phyloP scores from a whole-genome alignment of 73 alveolate genomes.

The Paramecium biaurelia region DNA sequence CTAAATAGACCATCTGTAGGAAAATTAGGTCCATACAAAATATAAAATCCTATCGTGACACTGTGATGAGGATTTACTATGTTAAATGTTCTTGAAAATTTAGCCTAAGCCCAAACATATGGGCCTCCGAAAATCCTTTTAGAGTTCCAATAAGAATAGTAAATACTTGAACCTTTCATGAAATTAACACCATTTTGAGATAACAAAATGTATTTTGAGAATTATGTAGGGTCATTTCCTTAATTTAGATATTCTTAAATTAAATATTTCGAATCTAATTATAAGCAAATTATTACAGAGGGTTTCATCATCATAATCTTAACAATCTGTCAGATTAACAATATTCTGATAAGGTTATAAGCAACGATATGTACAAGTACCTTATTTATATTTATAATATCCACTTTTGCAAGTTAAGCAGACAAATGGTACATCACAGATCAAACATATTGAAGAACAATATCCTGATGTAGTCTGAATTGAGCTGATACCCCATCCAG shows the following conservation, averaged over 20 bases:
- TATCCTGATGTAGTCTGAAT: not conserved
- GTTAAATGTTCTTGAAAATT: not conserved
- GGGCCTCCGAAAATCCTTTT: not conserved
- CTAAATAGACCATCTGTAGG: not conserved
- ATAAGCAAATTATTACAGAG: not conserved
- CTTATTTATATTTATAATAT: not conserved
- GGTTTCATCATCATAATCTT: not conserved
- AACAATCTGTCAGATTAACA: not conserved
- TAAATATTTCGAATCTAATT: not conserved
- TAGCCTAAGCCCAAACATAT: not conserved
- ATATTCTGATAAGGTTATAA: not conserved
- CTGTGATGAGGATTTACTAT: not conserved
- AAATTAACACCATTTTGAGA: not conserved
- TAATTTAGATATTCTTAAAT: not conserved
- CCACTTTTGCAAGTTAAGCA: not conserved
- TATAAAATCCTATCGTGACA: not conserved
- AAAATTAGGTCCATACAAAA: not conserved
- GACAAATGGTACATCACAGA: not conserved
- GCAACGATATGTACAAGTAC: not conserved
- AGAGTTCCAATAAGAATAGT: not conserved
- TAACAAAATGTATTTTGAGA: not conserved
- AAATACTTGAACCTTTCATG: not conserved
- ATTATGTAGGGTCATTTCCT: not conserved
- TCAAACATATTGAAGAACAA: not conserved
- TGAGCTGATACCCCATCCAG: not conserved